phyloP scores from a whole-genome alignment of 768 basidiomycete species.

The Punctularia strigosozonata region DNA sequence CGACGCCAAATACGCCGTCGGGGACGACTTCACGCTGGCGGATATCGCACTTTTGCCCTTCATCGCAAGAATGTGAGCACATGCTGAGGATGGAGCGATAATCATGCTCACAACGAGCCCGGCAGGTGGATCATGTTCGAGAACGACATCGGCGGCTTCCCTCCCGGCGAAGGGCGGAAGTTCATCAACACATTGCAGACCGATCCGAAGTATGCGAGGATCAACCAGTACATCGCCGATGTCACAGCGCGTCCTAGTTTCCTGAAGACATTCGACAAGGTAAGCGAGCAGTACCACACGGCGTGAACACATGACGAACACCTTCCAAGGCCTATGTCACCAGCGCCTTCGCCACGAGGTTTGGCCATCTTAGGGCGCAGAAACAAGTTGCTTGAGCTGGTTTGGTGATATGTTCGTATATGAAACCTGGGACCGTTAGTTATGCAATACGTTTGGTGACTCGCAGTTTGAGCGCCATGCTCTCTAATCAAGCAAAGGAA shows the following conservation, averaged over 20 bases:
- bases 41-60: slow-evolving; percentile 53
- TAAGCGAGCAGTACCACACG: slow-evolving; percentile 24
- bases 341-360: too few relatives aligned
- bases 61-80: slow-evolving; percentile 42
- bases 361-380: too few relatives aligned
- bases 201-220: slow-evolving; percentile 36
- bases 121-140: slow-evolving; percentile 27
- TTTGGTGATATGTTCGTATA: too few relatives aligned
- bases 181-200: slow-evolving; percentile 29
- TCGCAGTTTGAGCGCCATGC: too few relatives aligned
- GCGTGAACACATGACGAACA: too few relatives aligned
- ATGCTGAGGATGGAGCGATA: too few relatives aligned
- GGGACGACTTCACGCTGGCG: slow-evolving; percentile 42
- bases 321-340: too few relatives aligned
- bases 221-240: slow-evolving; percentile 34
- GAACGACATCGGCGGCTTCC: slow-evolving; percentile 42
- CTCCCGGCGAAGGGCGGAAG: slow-evolving; percentile 33
- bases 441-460: too few relatives aligned
- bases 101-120: too few relatives aligned
- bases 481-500: too few relatives aligned
- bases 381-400: too few relatives aligned
- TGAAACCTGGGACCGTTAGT: too few relatives aligned
- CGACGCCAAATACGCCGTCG: slow-evolving; percentile 30
- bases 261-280: slow-evolving; percentile 41
- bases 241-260: slow-evolving; percentile 41